A percentile compares a stretch with the other conserved stretches of the same genome.
phyloP scores from a whole-genome alignment of 169 alveolate genomes.

The Toxoplasma gondii region DNA sequence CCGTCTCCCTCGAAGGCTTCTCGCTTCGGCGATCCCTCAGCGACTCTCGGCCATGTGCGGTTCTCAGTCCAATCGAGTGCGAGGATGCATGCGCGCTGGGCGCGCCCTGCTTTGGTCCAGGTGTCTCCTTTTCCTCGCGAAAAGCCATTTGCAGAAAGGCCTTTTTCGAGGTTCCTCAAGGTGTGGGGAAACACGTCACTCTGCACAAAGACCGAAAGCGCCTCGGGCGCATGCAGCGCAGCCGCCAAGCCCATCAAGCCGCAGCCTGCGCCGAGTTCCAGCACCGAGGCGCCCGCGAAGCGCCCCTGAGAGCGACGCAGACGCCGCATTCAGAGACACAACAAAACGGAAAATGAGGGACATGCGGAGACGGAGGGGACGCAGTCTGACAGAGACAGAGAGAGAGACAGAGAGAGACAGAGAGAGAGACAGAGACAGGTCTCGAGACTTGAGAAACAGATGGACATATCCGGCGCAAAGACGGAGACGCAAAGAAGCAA shows the following conservation, averaged over 20 bases:
- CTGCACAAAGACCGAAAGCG: neutral
- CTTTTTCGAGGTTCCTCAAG: neutral
- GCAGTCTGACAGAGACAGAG: too few relatives aligned
- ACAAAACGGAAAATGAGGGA: neutral
- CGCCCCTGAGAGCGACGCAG: conserved; percentile 3
- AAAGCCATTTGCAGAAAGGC: neutral
- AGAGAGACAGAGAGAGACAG: too few relatives aligned
- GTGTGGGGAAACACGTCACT: conserved; percentile 33
- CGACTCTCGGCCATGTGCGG: neutral
- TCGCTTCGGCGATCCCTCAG: neutral
- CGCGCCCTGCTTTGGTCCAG: neutral
- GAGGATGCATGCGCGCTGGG: neutral
- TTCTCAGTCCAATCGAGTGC: neutral
- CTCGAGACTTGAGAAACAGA: too few relatives aligned
- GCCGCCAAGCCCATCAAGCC: conserved; percentile 26
- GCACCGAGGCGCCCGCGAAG: neutral
- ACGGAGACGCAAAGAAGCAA: too few relatives aligned
- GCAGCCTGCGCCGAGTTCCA: conserved; percentile 49
- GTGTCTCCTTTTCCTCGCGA: neutral
- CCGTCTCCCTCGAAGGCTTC: neutral
- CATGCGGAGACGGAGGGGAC: too few relatives aligned
- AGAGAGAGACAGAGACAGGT: too few relatives aligned
- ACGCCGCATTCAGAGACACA: too few relatives aligned
- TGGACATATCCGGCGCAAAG: too few relatives aligned
- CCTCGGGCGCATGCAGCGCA: neutral